Conservation (phyloP, 768 basidiomycete genomes). For the Termitomyces sp. region DNA sequence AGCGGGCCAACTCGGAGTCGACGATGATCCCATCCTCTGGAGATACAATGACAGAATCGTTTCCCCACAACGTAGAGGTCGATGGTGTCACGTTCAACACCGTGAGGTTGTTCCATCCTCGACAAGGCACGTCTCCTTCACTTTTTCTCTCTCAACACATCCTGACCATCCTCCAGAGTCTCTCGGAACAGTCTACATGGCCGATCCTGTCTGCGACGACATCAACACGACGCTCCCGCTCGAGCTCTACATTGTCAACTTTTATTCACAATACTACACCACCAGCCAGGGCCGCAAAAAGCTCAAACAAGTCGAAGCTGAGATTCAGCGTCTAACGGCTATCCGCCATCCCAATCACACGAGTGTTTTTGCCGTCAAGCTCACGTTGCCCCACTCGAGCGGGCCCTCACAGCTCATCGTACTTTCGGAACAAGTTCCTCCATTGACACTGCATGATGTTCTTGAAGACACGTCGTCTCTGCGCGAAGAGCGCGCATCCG, state of each 20-base stretch:
- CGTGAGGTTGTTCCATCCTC: constrained; percentile 70
- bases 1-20: constrained; percentile 17
- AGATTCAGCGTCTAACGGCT: constrained; percentile 53
- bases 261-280: constrained; percentile 64
- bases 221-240: constrained; percentile 49
- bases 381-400: constrained; percentile 43
- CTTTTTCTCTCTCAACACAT: neutral
- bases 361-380: constrained; percentile 61
- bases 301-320: constrained; percentile 58
- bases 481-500: constrained; percentile 65
- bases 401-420: constrained; percentile 53
- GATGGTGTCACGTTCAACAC: constrained; percentile 54
- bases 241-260: constrained; percentile 63
- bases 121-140: constrained; percentile 41
- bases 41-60: constrained; percentile 57
- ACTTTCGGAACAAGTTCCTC: constrained; percentile 66
- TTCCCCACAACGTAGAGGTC: constrained; percentile 50
- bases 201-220: constrained; percentile 72
- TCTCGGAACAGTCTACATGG: constrained; percentile 64
- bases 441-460: constrained; percentile 64
- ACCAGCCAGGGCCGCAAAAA: constrained; percentile 70
- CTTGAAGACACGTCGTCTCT: constrained; percentile 73
- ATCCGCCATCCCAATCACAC: constrained; percentile 66
- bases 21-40: constrained; percentile 28
- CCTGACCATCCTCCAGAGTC: constrained; percentile 33